These are phyloP conservation scores for Pseudohyphozyma bogoriensis DNA, from an alignment of 768 basidiomycete species.

Conservation along the genomic window DNA sequence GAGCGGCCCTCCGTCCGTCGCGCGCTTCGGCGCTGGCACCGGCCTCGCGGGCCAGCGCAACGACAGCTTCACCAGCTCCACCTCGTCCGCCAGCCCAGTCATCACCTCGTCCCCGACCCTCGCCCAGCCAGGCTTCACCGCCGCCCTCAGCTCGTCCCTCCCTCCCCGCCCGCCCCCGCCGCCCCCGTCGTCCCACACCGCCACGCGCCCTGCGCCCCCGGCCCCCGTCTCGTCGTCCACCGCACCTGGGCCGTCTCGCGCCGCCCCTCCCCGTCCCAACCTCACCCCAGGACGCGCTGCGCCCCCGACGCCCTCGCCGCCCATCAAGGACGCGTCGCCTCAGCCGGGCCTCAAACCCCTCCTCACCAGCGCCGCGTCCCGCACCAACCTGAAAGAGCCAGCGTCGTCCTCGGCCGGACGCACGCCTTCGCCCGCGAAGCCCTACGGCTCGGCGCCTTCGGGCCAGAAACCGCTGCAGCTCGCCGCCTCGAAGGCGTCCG, in stretches of 20 bases:
- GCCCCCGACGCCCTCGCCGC: slow-evolving; percentile 4
- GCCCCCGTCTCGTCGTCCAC: slow-evolving; percentile 2
- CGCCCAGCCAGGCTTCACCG: not conserved
- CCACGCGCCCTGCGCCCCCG: not conserved
- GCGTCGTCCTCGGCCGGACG: not conserved
- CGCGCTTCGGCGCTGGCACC: slow-evolving; percentile 82
- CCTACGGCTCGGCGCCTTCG: not conserved
- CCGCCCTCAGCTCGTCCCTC: slow-evolving; percentile 28
- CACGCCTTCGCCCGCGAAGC: not conserved
- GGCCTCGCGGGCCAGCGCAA: slow-evolving; percentile 60
- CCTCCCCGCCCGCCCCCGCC: slow-evolving; percentile 12
- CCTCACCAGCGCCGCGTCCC: slow-evolving; percentile 11
- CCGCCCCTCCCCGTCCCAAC: slow-evolving; percentile 17
- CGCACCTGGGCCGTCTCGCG: not conserved
- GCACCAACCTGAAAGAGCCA: slow-evolving; percentile 3
- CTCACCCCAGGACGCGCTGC: slow-evolving; percentile 18
- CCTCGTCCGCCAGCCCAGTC: not conserved
- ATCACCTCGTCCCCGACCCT: not conserved
- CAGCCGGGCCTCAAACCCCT: slow-evolving; percentile 10
- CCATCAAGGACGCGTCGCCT: not conserved
- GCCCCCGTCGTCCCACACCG: slow-evolving; percentile 1
- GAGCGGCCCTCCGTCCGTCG: slow-evolving; percentile 44
- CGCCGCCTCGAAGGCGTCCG: slow-evolving; percentile 36
- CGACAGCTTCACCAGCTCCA: not conserved
- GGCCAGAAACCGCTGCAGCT: slow-evolving; percentile 6